Evolutionary conservation across 352 stramenopile species (phyloP).

Genomic region (Aphanomyces astaci): DNA sequence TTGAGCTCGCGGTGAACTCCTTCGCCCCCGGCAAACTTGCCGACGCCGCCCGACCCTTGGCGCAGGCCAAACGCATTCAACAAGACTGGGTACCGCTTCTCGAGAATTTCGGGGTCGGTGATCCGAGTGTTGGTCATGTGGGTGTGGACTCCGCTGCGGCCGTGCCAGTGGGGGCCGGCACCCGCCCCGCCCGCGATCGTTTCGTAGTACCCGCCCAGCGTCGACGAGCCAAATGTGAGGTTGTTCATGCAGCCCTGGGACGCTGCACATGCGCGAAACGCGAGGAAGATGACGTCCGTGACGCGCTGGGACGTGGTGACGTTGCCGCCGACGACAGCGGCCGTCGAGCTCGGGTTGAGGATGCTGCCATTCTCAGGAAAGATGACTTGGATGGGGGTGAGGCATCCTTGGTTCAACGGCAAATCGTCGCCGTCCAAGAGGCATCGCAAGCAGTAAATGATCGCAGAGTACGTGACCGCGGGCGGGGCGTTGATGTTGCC

Average conservation of each 20-base stretch:
- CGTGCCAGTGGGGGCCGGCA: conserved; percentile 94
- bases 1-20: conserved; percentile 95
- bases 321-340: conserved; percentile 97
- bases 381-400: conserved; percentile 94
- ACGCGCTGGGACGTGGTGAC: conserved; percentile 97
- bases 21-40: conserved; percentile 89
- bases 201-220: conserved; percentile 96
- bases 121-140: conserved; percentile 99
- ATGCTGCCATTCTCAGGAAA: conserved; percentile 90
- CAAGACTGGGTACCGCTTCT: conserved; percentile 92
- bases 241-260: conserved; percentile 99
- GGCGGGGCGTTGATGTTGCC: conserved; percentile 98
- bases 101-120: conserved; percentile 99
- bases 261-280: conserved; percentile 93
- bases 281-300: conserved; percentile 97
- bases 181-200: conserved; percentile 97
- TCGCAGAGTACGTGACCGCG: conserved; percentile 96
- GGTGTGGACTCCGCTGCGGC: conserved; percentile 95
- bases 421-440: conserved; percentile 91
- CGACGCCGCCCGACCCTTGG: conserved; percentile 83
- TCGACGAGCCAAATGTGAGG: conserved; percentile 96
- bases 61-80: conserved; percentile 81
- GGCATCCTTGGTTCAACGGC: conserved; percentile 96
- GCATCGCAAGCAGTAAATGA: conserved; percentile 98
- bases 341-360: conserved; percentile 92